Conservation (phyloP, 2,329 filamentous ascomycete genomes). For the Ilyonectria destructans region DNA sequence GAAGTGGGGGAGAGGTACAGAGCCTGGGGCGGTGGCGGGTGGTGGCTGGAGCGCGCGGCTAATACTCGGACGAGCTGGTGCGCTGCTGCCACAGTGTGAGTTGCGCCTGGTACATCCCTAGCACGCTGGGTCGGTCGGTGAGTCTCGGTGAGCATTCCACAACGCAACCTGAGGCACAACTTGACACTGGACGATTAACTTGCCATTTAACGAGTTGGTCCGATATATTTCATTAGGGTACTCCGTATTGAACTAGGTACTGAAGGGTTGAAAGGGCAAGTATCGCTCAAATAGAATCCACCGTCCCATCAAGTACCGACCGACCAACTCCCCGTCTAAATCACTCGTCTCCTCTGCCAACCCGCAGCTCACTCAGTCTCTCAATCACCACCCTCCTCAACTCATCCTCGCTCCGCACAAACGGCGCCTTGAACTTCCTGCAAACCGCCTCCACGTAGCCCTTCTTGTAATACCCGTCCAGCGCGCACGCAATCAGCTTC, state of each 20-base stretch:
- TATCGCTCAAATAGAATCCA: not conserved
- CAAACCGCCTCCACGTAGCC: conserved; percentile 76
- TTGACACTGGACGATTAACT: too few relatives aligned
- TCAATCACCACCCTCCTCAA: conserved; percentile 56
- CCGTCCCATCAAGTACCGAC: not conserved
- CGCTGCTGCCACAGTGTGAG: not conserved
- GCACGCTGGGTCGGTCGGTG: not conserved
- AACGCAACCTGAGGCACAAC: not conserved
- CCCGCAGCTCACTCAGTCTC: conserved; percentile 13
- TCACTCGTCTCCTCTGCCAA: not conserved
- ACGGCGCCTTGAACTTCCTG: conserved; percentile 61
- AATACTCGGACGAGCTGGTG: not conserved
- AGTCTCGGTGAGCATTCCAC: not conserved
- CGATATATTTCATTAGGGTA: too few relatives aligned
- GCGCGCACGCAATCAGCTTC: conserved; percentile 69
- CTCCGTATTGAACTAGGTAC: too few relatives aligned
- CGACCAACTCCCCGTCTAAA: not conserved
- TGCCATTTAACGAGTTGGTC: too few relatives aligned
- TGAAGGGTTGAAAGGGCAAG: too few relatives aligned
- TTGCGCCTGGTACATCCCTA: not conserved
- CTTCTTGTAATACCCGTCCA: conserved; percentile 68
- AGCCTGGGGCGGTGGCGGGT: conserved; percentile 22
- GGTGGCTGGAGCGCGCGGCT: not conserved
- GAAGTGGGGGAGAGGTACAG: conserved; percentile 18
- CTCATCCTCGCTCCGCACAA: conserved; percentile 60